Conservation (phyloP, 345 rosid genomes). For the Citrus hindsii region DNA sequence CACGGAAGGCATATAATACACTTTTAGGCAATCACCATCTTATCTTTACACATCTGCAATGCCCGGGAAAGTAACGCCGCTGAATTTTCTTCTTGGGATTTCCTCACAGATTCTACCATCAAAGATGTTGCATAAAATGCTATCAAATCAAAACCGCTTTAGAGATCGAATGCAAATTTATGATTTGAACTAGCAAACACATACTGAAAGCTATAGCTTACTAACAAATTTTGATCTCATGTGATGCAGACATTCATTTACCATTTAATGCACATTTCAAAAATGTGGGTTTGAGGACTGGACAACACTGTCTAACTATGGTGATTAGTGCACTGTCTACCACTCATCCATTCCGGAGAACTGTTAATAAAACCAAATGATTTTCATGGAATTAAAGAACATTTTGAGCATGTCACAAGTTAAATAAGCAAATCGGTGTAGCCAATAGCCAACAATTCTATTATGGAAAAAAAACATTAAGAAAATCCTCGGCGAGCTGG, state of each 20-base stretch:
- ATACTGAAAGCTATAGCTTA: too few species aligned
- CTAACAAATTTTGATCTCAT: not conserved
- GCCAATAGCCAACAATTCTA: too few species aligned
- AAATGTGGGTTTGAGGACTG: too few species aligned
- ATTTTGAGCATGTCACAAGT: too few species aligned
- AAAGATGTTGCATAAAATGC: conserved; percentile 30
- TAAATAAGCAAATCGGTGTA: too few species aligned
- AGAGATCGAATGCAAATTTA: not conserved
- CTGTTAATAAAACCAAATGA: too few species aligned
- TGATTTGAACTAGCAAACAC: not conserved
- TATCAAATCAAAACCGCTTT: not conserved
- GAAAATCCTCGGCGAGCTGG: rapidly evolving
- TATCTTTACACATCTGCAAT: conserved; percentile 46
- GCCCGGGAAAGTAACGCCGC: conserved; percentile 56
- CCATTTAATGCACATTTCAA: too few species aligned
- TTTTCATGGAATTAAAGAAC: too few species aligned
- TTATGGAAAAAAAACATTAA: rapidly evolving
- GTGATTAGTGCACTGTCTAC: too few species aligned
- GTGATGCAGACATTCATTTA: not conserved
- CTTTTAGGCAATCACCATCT: conserved; percentile 33
- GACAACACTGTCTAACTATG: too few species aligned
- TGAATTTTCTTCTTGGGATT: conserved; percentile 54
- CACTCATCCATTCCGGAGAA: too few species aligned
- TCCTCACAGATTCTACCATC: conserved; percentile 44
- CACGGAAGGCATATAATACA: not conserved